Conservation (phyloP, 2,329 filamentous ascomycete genomes). For the Cordyceps cateniannulata region DNA sequence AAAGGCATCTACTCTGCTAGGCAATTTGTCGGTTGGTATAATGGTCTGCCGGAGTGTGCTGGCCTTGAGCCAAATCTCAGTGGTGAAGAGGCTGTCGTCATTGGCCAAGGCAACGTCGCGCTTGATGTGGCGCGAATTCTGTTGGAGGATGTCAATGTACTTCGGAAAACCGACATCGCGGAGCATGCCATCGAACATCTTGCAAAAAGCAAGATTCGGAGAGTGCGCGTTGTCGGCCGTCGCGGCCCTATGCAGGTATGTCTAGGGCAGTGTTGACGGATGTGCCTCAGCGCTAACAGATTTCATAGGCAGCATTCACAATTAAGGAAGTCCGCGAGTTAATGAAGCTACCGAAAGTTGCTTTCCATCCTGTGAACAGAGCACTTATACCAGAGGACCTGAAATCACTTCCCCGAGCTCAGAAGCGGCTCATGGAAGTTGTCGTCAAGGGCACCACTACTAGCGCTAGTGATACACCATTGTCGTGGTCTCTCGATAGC, state of each 20-base stretch:
- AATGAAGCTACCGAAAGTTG: slow-evolving; percentile 65
- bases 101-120: slow-evolving; percentile 95
- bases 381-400: slow-evolving; percentile 61
- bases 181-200: slow-evolving; percentile 73
- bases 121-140: slow-evolving; percentile 88
- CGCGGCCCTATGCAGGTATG: slow-evolving; percentile 79
- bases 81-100: slow-evolving; percentile 77
- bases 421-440: slow-evolving; percentile 73
- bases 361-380: slow-evolving; percentile 62
- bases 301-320: slow-evolving; percentile 72
- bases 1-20: slow-evolving; percentile 79
- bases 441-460: slow-evolving; percentile 66
- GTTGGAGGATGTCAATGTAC: slow-evolving; percentile 63
- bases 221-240: slow-evolving; percentile 81
- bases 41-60: slow-evolving; percentile 80
- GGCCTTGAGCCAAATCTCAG: slow-evolving; percentile 66
- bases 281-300: not conserved
- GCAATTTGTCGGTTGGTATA: slow-evolving; percentile 97
- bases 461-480: slow-evolving; percentile 41
- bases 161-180: slow-evolving; percentile 82
- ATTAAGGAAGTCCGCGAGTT: slow-evolving; percentile 92
- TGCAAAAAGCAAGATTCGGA: slow-evolving; percentile 64
- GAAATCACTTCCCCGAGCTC: slow-evolving; percentile 65
- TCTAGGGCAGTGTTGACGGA: not conserved
- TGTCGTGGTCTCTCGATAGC: slow-evolving; percentile 80